phyloP scores from a whole-genome alignment of 768 basidiomycete genomes.

The Termitomyces eurrhizus region DNA sequence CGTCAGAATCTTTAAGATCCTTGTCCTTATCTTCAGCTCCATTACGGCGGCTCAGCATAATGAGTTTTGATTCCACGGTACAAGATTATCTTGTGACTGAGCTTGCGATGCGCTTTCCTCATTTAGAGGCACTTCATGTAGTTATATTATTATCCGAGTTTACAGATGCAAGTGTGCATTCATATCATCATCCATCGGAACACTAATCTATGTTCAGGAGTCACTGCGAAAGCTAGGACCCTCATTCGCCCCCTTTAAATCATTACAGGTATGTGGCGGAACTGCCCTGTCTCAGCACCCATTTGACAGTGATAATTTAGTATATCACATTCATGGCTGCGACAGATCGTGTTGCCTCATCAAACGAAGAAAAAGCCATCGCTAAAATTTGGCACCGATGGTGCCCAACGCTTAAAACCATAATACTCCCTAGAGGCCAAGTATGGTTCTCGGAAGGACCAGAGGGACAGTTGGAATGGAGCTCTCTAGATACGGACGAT shows the following conservation, averaged over 20 bases:
- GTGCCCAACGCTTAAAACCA: conserved; percentile 59
- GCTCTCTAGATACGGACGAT: conserved; percentile 8
- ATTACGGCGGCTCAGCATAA: conserved; percentile 49
- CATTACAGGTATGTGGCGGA: conserved; percentile 26
- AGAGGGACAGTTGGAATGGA: conserved; percentile 22
- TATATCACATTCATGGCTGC: conserved; percentile 63
- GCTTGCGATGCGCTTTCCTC: conserved; percentile 41
- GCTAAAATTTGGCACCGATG: conserved; percentile 52
- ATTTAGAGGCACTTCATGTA: conserved; percentile 58
- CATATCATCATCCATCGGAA: background rate
- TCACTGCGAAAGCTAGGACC: conserved; percentile 37
- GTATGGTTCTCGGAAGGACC: conserved; percentile 50
- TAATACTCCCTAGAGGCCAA: conserved; percentile 59
- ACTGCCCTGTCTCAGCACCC: background rate
- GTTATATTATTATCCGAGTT: conserved; percentile 51
- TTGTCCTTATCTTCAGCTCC: conserved; percentile 34
- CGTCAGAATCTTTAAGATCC: conserved; percentile 38
- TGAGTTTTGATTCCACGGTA: conserved; percentile 50
- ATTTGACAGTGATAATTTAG: conserved; percentile 19
- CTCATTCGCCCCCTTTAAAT: conserved; percentile 38
- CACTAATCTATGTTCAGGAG: conserved; percentile 25
- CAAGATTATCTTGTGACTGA: conserved; percentile 43
- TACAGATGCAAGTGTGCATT: conserved; percentile 34
- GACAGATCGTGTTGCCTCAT: conserved; percentile 20
- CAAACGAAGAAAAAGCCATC: conserved; percentile 44